Evolutionary conservation across 352 stramenopile genomes (phyloP), one percentile per base, ranked within the genome.

Genomic region (Plasmopara viticola): DNA sequence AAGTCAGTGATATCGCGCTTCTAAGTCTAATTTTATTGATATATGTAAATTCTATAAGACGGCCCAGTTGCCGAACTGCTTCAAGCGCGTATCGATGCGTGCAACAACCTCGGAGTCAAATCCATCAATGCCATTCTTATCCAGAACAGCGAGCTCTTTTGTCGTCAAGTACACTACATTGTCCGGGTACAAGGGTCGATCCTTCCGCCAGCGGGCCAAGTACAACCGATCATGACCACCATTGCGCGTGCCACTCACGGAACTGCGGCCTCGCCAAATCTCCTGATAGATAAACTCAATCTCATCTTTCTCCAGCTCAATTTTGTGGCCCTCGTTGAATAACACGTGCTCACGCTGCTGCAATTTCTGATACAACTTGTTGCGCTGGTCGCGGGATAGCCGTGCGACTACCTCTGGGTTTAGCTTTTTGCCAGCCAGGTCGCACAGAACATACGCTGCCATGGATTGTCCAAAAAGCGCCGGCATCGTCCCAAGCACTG

Each of bases 391-490:
- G n/a, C 78, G 78, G 28, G 80, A 85, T 41, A 92, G 60, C 28
- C 78, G 64, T n/a, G 70, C 74, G 5, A 89, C 62, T 15, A 75
- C 71, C 51, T 91, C 78, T 0, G 81, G 78, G 29, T 57, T 71
- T 62, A 98, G 95, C 37, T 89, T 89, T 41, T 97, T 87, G 9
- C 83, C 71, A 29, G 92, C 94, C 14, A 98, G 58, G 40, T 98
- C 86, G 53, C 93, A 98, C 17, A 99, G 66, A 37, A 98, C 87
- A 62, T 93, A 93, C 6, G 94, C 83, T 2, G 96, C 96, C 74
- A 99, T 95, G 17, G 94, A 85, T 65, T 98, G 94, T n/a, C 96
- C 95, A 68, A 99, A 98, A 50, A 99, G 95, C 31, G 96, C 95
- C 0, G 97, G 97, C 69, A 86, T 89, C 53, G 72, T 89, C 29